phyloP scores from a whole-genome alignment of 73 alveolate genomes.

The Paramecium tetraurelia region DNA sequence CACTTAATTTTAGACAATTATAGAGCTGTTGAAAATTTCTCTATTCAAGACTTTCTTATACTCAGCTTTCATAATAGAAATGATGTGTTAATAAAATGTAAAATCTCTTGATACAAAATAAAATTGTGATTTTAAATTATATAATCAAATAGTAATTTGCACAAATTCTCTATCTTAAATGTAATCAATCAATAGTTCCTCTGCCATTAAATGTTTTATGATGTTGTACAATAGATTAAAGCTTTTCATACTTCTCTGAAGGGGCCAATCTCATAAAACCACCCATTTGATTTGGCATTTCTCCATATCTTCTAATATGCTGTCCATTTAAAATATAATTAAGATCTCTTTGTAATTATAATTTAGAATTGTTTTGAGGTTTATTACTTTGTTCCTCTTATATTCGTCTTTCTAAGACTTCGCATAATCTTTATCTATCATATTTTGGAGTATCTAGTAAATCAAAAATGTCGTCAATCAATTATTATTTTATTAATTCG shows the following conservation, averaged over 20 bases:
- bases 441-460: constrained; percentile 87
- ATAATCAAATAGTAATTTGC: not conserved
- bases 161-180: not conserved
- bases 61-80: not conserved
- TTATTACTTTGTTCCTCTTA: constrained; percentile 75
- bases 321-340: constrained; percentile 89
- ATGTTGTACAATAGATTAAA: not conserved
- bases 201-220: constrained; percentile 8
- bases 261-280: constrained; percentile 34
- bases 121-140: not conserved
- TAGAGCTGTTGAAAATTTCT: not conserved
- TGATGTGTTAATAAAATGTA: not conserved
- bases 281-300: constrained; percentile 70
- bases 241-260: constrained; percentile 15
- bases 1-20: not conserved
- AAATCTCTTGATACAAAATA: not conserved
- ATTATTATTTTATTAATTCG: constrained; percentile 85
- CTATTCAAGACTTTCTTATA: not conserved
- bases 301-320: constrained; percentile 85
- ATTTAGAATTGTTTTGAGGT: constrained; percentile 71
- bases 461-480: constrained; percentile 90
- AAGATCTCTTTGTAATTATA: constrained; percentile 82
- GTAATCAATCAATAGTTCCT: constrained; percentile 38
- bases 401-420: constrained; percentile 87
- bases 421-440: constrained; percentile 83